A percentile compares a stretch with the other conserved stretches of the same genome.
Evolutionary conservation across 2,329 filamentous ascomycete species (phyloP).

Genomic region (Trichoderma arundinaceum): DNA sequence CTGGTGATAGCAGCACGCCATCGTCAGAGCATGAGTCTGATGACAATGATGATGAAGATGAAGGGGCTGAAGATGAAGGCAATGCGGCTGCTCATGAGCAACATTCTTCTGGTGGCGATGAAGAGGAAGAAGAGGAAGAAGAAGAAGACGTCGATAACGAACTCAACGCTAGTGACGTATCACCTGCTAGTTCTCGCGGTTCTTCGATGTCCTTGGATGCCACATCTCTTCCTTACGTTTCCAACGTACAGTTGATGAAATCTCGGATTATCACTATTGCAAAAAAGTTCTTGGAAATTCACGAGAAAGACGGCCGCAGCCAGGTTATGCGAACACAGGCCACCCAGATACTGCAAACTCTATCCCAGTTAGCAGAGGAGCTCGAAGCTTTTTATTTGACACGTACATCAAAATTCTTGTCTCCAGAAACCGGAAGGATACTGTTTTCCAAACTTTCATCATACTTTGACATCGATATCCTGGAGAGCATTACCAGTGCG

Average conservation of each 20-base stretch:
- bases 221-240: constrained; percentile 55
- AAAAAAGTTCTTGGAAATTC: constrained; percentile 80
- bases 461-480: constrained; percentile 86
- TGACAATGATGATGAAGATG: constrained; percentile 38
- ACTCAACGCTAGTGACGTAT: constrained; percentile 62
- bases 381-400: constrained; percentile 74
- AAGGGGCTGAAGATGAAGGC: constrained; percentile 37
- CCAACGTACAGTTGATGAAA: constrained; percentile 60
- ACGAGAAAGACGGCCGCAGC: constrained; percentile 76
- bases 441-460: constrained; percentile 78
- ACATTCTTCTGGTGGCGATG: constrained; percentile 52
- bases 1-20: constrained; percentile 35
- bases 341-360: constrained; percentile 71
- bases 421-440: constrained; percentile 59
- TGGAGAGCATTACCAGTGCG: constrained; percentile 94
- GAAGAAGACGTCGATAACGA: constrained; percentile 61
- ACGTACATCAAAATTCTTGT: constrained; percentile 53
- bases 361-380: constrained; percentile 73
- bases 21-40: constrained; percentile 42
- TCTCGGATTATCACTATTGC: constrained; percentile 76
- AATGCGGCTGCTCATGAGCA: constrained; percentile 48
- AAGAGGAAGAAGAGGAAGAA: constrained; percentile 52
- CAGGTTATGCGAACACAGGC: constrained; percentile 81
- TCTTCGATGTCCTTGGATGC: constrained; percentile 69
- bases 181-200: constrained; percentile 68